Conservation (phyloP, 1,139 yeast genomes). For the Kodamaea anthophila region DNA sequence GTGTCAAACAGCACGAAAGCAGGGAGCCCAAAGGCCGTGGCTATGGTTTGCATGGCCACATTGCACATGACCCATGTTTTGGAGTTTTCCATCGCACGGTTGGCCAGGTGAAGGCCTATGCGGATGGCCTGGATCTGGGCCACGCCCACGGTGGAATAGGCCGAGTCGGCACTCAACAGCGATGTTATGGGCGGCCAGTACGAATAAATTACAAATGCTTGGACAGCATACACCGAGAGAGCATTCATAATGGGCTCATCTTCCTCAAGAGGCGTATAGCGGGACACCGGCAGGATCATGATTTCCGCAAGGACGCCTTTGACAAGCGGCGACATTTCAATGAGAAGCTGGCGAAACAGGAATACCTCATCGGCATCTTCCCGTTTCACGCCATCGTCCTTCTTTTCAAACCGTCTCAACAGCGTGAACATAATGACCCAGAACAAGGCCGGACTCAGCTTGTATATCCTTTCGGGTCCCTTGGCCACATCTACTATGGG, state of each 20-base stretch:
- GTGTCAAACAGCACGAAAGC: constrained; percentile 84
- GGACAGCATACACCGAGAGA: constrained; percentile 91
- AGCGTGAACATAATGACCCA: constrained; percentile 92
- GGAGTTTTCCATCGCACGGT: constrained; percentile 65
- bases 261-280: constrained; percentile 68
- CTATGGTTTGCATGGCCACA: constrained; percentile 81
- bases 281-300: constrained; percentile 82
- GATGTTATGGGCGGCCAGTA: constrained; percentile 96
- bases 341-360: constrained; percentile 30
- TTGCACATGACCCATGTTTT: constrained; percentile 94
- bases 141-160: constrained; percentile 91
- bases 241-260: constrained; percentile 81
- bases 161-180: constrained; percentile 87
- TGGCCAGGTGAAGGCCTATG: constrained; percentile 82
- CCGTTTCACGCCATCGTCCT: not conserved
- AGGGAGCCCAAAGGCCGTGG: constrained; percentile 91
- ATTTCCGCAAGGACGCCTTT: constrained; percentile 79
- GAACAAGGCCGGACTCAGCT: constrained; percentile 78
- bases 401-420: constrained; percentile 48
- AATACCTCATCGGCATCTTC: not conserved
- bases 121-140: constrained; percentile 89
- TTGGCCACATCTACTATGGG: constrained; percentile 79
- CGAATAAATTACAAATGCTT: constrained; percentile 81
- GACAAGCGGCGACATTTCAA: constrained; percentile 61
- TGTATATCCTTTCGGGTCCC: constrained; percentile 78